phyloP scores from a whole-genome alignment of 345 rosid genomes.

The Citrus australasica region DNA sequence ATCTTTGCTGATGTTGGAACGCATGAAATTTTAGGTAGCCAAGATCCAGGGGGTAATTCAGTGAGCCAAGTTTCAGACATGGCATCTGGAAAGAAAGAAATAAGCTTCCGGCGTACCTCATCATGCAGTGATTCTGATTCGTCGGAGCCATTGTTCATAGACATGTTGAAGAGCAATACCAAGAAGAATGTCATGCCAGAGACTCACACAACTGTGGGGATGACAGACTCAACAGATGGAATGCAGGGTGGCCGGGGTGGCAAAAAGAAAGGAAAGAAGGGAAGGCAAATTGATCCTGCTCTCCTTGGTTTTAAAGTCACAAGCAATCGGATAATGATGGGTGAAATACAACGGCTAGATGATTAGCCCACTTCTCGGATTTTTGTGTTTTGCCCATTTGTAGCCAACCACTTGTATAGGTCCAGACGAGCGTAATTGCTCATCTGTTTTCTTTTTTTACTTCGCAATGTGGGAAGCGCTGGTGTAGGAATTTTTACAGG shows the following conservation, averaged over 20 bases:
- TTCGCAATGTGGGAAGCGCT: background rate
- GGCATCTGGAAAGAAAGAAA: constrained; percentile 28
- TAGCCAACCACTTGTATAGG: constrained; percentile 27
- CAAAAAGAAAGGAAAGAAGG: constrained; percentile 91
- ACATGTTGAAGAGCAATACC: constrained; percentile 42
- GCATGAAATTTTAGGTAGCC: constrained; percentile 13
- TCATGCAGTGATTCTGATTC: constrained; percentile 31
- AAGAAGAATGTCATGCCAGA: constrained; percentile 26
- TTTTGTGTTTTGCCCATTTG: constrained; percentile 13
- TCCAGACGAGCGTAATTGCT: constrained; percentile 4
- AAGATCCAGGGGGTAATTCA: constrained; percentile 12
- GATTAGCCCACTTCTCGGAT: constrained; percentile 36
- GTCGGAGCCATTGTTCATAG: constrained; percentile 41
- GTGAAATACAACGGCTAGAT: constrained; percentile 71
- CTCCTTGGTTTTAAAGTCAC: constrained; percentile 89
- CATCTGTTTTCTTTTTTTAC: background rate
- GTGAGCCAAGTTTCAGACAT: constrained; percentile 22
- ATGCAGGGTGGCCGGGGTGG: constrained; percentile 38
- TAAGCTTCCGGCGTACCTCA: constrained; percentile 19
- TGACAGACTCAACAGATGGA: constrained; percentile 25
- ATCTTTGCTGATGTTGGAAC: background rate
- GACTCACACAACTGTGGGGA: background rate
- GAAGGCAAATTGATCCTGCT: constrained; percentile 83
- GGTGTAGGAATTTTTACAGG: background rate
- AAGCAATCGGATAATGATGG: constrained; percentile 95